phyloP scores from a whole-genome alignment of 139 green algal genomes.

The Chlorella ohadii region DNA sequence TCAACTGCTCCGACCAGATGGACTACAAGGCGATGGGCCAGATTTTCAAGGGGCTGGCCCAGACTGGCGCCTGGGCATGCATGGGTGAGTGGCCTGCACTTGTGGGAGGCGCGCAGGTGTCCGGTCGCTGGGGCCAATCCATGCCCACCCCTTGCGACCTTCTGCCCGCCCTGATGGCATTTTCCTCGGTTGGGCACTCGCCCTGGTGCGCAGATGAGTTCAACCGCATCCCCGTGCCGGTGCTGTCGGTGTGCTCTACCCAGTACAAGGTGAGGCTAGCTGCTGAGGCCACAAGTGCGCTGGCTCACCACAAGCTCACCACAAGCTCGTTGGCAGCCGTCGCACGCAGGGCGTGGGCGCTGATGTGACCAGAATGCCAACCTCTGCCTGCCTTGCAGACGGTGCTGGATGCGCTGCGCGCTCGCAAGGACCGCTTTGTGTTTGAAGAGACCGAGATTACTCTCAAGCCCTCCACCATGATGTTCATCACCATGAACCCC shows the following conservation, averaged over 20 bases:
- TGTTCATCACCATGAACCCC: slow-evolving; percentile 99
- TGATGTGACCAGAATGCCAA: no score
- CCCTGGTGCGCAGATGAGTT: slow-evolving; percentile 77
- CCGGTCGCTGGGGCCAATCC: no score
- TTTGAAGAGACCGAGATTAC: slow-evolving; percentile 62
- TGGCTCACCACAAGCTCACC: no score
- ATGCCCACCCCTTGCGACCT: no score
- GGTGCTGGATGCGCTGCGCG: slow-evolving; percentile 90
- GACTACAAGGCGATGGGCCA: slow-evolving; percentile 89
- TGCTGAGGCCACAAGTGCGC: no score
- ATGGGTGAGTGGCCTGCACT: slow-evolving; percentile 48
- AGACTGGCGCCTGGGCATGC: slow-evolving; percentile 94
- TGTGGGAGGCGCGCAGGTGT: no score
- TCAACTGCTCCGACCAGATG: slow-evolving; percentile 97
- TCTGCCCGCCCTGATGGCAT: no score
- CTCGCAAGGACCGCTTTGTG: slow-evolving; percentile 73
- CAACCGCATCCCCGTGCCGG: slow-evolving; percentile 77
- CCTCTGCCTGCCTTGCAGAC: slow-evolving; percentile 50
- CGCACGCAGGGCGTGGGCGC: no score
- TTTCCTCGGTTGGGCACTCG: no score
- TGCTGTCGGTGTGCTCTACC: slow-evolving; percentile 93
- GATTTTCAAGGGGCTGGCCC: slow-evolving; percentile 94
- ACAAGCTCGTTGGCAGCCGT: no score
- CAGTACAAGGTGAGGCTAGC: slow-evolving; percentile 85
- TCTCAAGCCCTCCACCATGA: slow-evolving; percentile 81